Percentiles rank a stretch among this genome's conserved stretches.
Conservation (phyloP, 129 eudicot genomes). For the Glebionis coronaria region DNA sequence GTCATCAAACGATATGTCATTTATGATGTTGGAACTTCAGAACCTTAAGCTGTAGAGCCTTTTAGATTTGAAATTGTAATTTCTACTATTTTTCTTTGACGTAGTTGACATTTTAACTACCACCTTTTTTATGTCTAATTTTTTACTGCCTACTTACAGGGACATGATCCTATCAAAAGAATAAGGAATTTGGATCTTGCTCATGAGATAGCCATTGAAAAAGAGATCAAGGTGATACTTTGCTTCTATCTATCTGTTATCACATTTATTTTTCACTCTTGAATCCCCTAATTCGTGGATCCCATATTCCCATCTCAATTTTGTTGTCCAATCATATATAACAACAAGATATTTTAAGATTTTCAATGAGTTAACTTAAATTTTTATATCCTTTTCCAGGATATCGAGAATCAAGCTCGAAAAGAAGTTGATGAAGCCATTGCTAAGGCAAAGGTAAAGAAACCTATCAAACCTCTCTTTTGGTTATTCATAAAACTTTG, state of each 20-base stretch:
- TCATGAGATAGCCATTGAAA: constrained; percentile 85
- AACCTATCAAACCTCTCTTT: background rate
- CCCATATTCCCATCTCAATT: background rate
- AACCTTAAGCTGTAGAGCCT: too few species aligned
- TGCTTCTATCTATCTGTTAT: constrained; percentile 3
- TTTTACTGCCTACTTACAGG: constrained; percentile 57
- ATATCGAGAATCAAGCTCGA: constrained; percentile 76
- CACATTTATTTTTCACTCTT: too few species aligned
- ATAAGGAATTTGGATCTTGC: constrained; percentile 70
- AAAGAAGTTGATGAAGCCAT: constrained; percentile 97
- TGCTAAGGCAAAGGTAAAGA: constrained; percentile 83
- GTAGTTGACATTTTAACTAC: too few species aligned
- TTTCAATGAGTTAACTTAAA: too few species aligned
- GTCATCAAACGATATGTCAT: too few species aligned
- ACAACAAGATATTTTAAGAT: background rate
- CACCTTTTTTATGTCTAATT: background rate
- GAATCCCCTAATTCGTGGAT: background rate
- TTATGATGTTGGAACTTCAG: too few species aligned
- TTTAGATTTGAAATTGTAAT: too few species aligned
- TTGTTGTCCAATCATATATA: constrained; percentile 3
- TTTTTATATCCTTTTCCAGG: constrained; percentile 43
- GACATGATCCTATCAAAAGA: constrained; percentile 96
- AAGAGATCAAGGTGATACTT: constrained; percentile 72
- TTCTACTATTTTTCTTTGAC: too few species aligned
- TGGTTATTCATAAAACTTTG: background rate